Conservation (phyloP, 768 basidiomycete genomes). For the Calocybe cyanea region DNA sequence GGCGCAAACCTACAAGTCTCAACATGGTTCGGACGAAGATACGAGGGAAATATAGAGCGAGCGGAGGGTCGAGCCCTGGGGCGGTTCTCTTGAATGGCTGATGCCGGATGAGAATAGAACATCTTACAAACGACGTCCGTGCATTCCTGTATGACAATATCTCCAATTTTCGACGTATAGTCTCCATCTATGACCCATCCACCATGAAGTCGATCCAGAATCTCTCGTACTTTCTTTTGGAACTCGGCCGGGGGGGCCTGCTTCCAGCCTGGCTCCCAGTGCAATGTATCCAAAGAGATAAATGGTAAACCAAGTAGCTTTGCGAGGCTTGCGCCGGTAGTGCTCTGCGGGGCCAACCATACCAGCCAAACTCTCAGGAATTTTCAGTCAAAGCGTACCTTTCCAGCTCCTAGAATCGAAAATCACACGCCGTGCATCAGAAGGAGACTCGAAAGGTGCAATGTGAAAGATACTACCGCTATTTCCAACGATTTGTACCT, state of each 20-base stretch:
- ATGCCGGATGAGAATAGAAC: neutral
- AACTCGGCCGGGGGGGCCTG: slow-evolving; percentile 26
- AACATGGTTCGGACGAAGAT: slow-evolving; percentile 49
- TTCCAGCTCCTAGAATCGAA: slow-evolving; percentile 23
- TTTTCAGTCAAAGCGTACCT: slow-evolving; percentile 17
- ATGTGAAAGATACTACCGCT: slow-evolving; percentile 14
- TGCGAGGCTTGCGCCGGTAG: slow-evolving; percentile 42
- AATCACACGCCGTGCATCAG: neutral
- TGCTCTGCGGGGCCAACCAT: slow-evolving; percentile 32
- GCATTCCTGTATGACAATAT: slow-evolving; percentile 30
- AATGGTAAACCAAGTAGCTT: slow-evolving; percentile 38
- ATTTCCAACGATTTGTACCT: slow-evolving; percentile 48
- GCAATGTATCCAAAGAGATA: slow-evolving; percentile 43
- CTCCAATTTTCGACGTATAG: slow-evolving; percentile 27
- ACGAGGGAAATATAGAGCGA: slow-evolving; percentile 58
- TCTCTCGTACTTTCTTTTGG: slow-evolving; percentile 22
- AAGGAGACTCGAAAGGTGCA: neutral
- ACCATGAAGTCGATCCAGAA: slow-evolving; percentile 23
- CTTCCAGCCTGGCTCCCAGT: slow-evolving; percentile 50
- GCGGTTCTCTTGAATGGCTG: neutral
- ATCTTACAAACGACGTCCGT: slow-evolving; percentile 56
- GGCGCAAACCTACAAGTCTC: slow-evolving; percentile 32
- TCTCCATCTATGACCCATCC: slow-evolving; percentile 59
- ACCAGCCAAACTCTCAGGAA: neutral
- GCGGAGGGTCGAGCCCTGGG: slow-evolving; percentile 66